Evolutionary conservation across 345 rosid genomes (phyloP).

Genomic region (Aquilaria sinensis): DNA sequence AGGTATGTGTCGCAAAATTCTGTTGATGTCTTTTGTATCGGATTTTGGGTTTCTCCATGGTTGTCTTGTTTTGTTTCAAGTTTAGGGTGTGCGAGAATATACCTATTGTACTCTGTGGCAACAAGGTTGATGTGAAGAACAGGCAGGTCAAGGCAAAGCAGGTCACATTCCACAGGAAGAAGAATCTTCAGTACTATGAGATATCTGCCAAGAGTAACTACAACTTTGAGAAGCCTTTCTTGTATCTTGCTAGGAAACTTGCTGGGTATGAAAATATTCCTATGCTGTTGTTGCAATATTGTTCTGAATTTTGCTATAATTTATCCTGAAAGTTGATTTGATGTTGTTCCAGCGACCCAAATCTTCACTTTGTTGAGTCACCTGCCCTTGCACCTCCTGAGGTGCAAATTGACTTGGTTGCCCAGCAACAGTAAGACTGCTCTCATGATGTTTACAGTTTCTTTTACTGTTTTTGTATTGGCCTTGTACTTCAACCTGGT

Average conservation of each 20-base stretch:
- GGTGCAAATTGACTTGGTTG: slow-evolving; percentile 74
- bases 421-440: slow-evolving; percentile 77
- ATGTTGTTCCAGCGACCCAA: slow-evolving; percentile 43
- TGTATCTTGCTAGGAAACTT: slow-evolving; percentile 84
- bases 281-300: not conserved
- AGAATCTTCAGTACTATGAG: slow-evolving; percentile 86
- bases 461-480: not conserved
- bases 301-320: not conserved
- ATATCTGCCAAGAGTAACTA: slow-evolving; percentile 95
- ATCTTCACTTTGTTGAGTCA: slow-evolving; percentile 92
- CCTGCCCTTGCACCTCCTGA: slow-evolving; percentile 94
- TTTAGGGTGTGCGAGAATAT: slow-evolving; percentile 84
- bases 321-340: slow-evolving; percentile 7
- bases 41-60: not conserved
- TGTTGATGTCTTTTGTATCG: not conserved
- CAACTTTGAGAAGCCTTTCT: slow-evolving; percentile 89
- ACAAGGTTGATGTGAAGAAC: slow-evolving; percentile 92
- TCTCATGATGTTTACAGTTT: not conserved
- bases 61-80: not conserved
- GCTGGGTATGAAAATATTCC: slow-evolving; percentile 47
- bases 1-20: slow-evolving; percentile 31
- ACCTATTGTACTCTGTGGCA: slow-evolving; percentile 88
- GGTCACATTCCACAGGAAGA: slow-evolving; percentile 92
- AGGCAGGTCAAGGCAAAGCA: slow-evolving; percentile 96
- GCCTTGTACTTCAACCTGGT: not conserved